Percentiles rank a stretch among this genome's conserved stretches.
These are phyloP conservation scores for Larix kaempferi DNA, from an alignment of 75 land plant species.

Conservation along the genomic window DNA sequence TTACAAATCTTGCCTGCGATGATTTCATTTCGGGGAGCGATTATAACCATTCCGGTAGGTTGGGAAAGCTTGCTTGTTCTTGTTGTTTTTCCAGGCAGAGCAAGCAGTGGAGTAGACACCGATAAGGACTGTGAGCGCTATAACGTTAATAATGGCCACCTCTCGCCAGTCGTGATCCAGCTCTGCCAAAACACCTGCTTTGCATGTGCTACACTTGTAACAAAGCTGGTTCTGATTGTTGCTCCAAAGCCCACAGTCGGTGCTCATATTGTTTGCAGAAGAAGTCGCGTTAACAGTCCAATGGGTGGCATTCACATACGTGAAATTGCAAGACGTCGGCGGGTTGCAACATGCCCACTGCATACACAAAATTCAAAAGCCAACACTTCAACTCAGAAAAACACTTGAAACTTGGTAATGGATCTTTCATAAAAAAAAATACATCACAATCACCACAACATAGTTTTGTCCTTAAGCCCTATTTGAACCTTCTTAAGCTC, in stretches of 20 bases:
- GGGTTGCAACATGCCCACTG: conserved; percentile 99
- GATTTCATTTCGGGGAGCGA: no score
- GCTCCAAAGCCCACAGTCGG: conserved; percentile 57
- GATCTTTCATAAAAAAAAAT: no score
- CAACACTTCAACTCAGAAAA: not conserved
- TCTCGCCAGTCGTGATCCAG: conserved; percentile 36
- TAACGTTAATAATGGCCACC: conserved; percentile 27
- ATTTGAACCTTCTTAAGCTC: no score
- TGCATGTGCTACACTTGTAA: conserved; percentile 57
- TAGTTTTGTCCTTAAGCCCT: no score
- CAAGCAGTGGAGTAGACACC: conserved; percentile 51
- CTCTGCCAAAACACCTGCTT: conserved; percentile 40
- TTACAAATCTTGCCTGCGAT: no score
- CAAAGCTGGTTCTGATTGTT: conserved; percentile 35
- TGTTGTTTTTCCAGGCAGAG: conserved; percentile 20
- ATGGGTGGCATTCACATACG: conserved; percentile 16
- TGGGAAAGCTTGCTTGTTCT: no score
- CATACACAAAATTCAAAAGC: not conserved
- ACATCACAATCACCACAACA: no score
- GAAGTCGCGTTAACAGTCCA: conserved; percentile 5
- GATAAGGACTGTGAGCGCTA: conserved; percentile 27
- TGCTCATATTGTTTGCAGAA: not conserved
- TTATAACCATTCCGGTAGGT: no score
- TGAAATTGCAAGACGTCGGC: conserved; percentile 55
- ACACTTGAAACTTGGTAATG: no score